A percentile compares a stretch with the other conserved stretches of the same genome.
Evolutionary conservation across 225 moss, liverwort and hornwort species (phyloP).

Genomic region (Climacium dendroides): DNA sequence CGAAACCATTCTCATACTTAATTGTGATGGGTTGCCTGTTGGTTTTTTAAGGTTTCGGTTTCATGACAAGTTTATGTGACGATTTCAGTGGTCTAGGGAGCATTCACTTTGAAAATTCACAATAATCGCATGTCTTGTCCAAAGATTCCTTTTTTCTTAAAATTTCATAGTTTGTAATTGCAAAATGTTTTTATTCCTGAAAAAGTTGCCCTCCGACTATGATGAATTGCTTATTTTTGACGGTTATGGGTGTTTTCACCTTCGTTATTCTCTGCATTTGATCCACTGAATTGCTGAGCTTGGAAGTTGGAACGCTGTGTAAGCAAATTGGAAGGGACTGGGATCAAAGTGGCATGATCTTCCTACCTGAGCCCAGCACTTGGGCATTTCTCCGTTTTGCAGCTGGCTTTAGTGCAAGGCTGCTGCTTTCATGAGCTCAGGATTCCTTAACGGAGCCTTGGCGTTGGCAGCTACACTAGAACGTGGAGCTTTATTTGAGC

Average conservation of each 20-base stretch:
- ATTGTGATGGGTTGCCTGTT: background rate
- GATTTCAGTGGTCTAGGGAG: accelerated
- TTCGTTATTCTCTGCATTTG: background rate
- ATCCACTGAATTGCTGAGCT: background rate
- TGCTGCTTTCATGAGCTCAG: background rate
- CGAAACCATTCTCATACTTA: background rate
- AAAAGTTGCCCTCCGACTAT: background rate
- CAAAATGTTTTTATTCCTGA: too few species aligned
- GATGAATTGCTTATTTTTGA: background rate
- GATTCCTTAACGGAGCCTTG: background rate
- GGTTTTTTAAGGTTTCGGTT: background rate
- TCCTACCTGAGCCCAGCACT: conserved; percentile 5
- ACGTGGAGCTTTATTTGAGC: background rate
- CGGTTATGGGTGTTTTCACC: too few species aligned
- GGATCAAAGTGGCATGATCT: background rate
- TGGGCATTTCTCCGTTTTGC: background rate
- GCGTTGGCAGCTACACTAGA: background rate
- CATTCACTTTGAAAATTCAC: background rate
- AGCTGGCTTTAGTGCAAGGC: background rate
- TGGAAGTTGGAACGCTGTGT: background rate
- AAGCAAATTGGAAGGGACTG: background rate
- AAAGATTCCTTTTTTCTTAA: background rate
- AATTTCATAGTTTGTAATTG: background rate
- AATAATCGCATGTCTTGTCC: background rate
- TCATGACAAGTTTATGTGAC: background rate